Percentiles rank a stretch among this genome's conserved stretches.
Conservation (phyloP, 2,329 filamentous ascomycete genomes). For the Zymoseptoria passerinii region DNA sequence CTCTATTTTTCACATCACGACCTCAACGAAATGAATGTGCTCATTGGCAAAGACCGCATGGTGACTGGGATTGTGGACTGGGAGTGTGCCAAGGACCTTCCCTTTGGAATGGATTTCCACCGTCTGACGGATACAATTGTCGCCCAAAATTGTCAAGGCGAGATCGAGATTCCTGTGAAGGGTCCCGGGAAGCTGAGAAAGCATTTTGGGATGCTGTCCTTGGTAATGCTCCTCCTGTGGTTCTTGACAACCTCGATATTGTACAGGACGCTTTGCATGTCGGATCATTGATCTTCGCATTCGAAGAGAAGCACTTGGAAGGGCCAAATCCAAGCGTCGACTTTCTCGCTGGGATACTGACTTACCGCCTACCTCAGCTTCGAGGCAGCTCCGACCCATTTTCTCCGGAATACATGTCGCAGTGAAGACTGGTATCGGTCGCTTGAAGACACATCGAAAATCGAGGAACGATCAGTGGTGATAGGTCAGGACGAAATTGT, state of each 20-base stretch:
- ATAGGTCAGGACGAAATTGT: no score
- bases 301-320: not conserved
- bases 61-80: slow-evolving; percentile 13
- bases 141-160: not conserved
- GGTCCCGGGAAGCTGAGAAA: not conserved
- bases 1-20: not conserved
- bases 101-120: slow-evolving; percentile 16
- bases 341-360: not conserved
- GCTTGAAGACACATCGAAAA: no score
- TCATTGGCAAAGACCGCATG: not conserved
- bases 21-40: not conserved
- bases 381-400: not conserved
- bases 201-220: not conserved
- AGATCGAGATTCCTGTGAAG: not conserved
- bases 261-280: not conserved
- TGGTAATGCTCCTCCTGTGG: not conserved
- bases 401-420: not conserved
- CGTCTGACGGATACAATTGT: slow-evolving; percentile 7
- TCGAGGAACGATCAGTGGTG: no score
- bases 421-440: not conserved
- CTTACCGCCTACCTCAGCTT: not conserved
- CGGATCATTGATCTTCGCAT: not conserved
- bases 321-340: not conserved
- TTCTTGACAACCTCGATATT: not conserved
- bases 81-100: slow-evolving; percentile 14